A percentile compares a stretch with the other conserved stretches of the same genome.
Conservation (phyloP, 352 stramenopile species). For the Globisporangium echinulatum region DNA sequence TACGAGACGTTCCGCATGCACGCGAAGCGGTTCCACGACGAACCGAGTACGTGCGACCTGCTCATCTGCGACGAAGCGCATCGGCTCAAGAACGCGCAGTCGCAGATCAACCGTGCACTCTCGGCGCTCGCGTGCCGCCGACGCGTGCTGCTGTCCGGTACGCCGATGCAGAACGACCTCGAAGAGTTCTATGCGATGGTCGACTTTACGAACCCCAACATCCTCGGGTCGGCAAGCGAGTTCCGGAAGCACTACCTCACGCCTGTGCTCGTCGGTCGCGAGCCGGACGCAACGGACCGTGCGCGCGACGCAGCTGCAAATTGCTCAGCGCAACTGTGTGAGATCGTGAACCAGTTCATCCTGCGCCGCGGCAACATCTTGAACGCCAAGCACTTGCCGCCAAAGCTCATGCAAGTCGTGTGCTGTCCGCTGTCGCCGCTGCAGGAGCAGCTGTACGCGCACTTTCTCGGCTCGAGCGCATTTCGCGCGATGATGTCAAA, state of each 20-base stretch:
- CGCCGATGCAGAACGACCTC: conserved; percentile 98
- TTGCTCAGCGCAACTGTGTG: conserved; percentile 93
- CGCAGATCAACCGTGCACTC: conserved; percentile 86
- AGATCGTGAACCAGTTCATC: conserved; percentile 99
- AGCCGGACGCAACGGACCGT: conserved; percentile 86
- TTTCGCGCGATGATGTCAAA: conserved; percentile 95
- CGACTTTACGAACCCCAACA: conserved; percentile 84
- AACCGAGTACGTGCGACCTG: conserved; percentile 88
- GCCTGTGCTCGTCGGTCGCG: conserved; percentile 85
- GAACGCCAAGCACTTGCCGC: conserved; percentile 97
- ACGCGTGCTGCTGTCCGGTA: conserved; percentile 95
- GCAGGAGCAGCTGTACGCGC: conserved; percentile 95
- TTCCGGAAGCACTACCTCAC: conserved; percentile 92
- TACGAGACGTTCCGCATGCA: conserved; percentile 94
- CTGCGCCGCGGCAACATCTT: conserved; percentile 96
- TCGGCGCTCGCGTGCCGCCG: conserved; percentile 83
- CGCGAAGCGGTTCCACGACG: conserved; percentile 84
- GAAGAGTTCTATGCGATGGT: conserved; percentile 99
- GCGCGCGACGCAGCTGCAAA: conserved; percentile 64
- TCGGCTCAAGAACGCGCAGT: conserved; percentile 97
- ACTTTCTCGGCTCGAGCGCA: conserved; percentile 93
- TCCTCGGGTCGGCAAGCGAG: conserved; percentile 74
- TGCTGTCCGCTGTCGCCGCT: conserved; percentile 95
- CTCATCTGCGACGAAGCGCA: conserved; percentile 99
- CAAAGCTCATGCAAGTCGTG: conserved; percentile 98